Conservation (phyloP, 441 rosid species). For the Manihot esculenta region DNA sequence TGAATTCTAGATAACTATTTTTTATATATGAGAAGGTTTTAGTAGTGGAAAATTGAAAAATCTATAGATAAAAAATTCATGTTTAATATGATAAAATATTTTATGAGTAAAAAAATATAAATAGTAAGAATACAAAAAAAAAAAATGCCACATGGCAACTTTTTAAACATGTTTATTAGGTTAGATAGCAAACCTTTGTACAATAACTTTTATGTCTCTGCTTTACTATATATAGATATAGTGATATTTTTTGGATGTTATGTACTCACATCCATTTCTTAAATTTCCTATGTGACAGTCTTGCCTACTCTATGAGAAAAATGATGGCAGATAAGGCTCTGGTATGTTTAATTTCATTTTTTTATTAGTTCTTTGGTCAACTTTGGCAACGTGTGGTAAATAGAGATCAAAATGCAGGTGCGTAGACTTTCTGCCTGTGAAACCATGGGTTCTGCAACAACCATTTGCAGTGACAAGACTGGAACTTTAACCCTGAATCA, state of each 20-base stretch:
- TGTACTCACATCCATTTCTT: neutral
- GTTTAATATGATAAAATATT: no score
- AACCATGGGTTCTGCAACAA: conserved; percentile 99
- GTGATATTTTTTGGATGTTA: conserved; percentile 1
- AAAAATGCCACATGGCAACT: no score
- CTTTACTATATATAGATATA: no score
- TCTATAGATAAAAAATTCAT: no score
- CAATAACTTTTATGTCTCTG: no score
- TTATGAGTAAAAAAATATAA: no score
- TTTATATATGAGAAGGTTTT: no score
- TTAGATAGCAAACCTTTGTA: no score
- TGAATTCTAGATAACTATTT: no score
- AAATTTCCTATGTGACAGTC: conserved; percentile 43
- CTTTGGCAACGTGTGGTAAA: conserved; percentile 5
- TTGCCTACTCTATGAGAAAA: conserved; percentile 97
- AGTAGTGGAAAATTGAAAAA: no score
- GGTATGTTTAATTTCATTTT: conserved; percentile 48
- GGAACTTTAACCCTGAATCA: conserved; percentile 92
- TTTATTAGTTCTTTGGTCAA: neutral
- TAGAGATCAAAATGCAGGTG: conserved; percentile 56
- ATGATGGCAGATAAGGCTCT: conserved; percentile 98
- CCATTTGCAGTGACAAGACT: conserved; percentile 99
- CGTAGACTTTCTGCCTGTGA: conserved; percentile 99
- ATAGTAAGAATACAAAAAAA: no score
- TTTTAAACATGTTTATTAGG: no score